A percentile compares a stretch with the other conserved stretches of the same genome.
phyloP scores from a whole-genome alignment of 441 rosid species.

The Hypseocharis bilobata region DNA sequence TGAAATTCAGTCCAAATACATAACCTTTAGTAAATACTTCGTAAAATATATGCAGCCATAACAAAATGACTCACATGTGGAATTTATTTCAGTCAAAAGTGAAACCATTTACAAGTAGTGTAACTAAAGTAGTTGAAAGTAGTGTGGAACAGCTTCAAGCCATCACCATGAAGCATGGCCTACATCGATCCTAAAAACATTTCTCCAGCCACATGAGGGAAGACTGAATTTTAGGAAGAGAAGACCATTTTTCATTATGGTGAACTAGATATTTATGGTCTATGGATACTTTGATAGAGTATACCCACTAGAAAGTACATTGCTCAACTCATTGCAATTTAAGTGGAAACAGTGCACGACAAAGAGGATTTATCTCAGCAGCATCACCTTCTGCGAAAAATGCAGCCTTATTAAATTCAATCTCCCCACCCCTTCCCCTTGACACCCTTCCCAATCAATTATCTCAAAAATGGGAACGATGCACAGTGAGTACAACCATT shows the following conservation, averaged over 20 bases:
- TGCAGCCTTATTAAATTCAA: neutral
- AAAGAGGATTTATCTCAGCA: too few relatives aligned
- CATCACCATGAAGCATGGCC: neutral
- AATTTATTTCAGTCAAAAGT: neutral
- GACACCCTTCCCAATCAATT: too few relatives aligned
- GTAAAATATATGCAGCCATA: neutral
- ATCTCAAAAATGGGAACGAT: too few relatives aligned
- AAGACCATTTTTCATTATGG: neutral
- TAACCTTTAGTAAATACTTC: neutral
- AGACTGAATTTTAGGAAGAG: too few relatives aligned
- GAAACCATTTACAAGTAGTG: neutral
- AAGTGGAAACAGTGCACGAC: neutral
- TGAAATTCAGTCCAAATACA: constrained; percentile 22
- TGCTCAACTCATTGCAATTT: neutral
- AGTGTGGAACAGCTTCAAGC: neutral
- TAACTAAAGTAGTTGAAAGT: neutral
- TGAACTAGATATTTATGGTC: neutral
- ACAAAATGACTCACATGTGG: neutral
- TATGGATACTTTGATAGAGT: neutral
- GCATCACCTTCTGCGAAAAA: too few relatives aligned
- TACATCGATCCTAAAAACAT: neutral
- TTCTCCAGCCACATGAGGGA: neutral
- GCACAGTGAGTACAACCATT: neutral
- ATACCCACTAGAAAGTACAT: neutral
- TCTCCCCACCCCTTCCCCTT: neutral